phyloP scores from a whole-genome alignment of 768 basidiomycete genomes.

The Pleurotus platypus region DNA sequence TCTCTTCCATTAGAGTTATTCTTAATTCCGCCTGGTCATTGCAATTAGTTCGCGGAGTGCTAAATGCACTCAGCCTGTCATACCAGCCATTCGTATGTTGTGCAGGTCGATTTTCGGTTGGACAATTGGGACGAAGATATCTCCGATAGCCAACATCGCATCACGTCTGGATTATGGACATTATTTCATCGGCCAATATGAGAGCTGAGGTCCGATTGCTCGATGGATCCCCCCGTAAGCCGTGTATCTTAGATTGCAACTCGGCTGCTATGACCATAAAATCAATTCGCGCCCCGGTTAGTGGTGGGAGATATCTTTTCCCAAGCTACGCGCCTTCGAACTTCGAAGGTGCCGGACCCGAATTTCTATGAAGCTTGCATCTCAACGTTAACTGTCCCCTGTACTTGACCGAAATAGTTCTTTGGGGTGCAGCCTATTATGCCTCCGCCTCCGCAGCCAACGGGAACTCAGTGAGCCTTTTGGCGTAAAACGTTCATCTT shows the following conservation, averaged over 20 bases:
- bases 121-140: neutral
- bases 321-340: conserved; percentile 2
- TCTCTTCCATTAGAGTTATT: conserved; percentile 7
- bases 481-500: neutral
- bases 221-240: too few species aligned
- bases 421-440: neutral
- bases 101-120: neutral
- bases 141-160: neutral
- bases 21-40: conserved; percentile 6
- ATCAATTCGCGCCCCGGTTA: too few species aligned
- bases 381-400: neutral
- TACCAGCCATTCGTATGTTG: neutral
- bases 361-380: neutral
- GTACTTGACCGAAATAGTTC: neutral
- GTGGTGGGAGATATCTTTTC: neutral
- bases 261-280: too few species aligned
- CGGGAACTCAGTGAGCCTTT: neutral
- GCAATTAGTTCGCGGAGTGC: conserved; percentile 9
- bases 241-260: too few species aligned
- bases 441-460: neutral
- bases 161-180: too few species aligned
- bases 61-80: neutral
- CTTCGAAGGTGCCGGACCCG: conserved; percentile 1
- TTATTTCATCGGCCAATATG: too few species aligned
- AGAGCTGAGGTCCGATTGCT: too few species aligned